Base-by-base conservation (phyloP, 495 filamentous ascomycete genomes). In the Parathielavia appendiculata region DNA sequence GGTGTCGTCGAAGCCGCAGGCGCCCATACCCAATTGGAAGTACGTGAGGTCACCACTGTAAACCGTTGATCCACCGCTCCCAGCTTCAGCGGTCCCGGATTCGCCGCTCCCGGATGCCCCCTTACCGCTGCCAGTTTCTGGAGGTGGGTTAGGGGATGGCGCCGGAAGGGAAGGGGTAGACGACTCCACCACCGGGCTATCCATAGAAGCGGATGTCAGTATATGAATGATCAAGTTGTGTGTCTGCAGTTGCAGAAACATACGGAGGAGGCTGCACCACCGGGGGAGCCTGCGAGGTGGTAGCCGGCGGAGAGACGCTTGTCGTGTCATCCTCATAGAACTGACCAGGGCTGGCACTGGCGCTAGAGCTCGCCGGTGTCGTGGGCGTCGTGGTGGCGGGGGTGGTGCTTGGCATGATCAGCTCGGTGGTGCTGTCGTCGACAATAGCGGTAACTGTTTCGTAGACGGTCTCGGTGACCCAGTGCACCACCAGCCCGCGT, bases 361-460 rank as follows among this genome's bases (percentile, higher is more conserved):
- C 12, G 41, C 22, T 53, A 7, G n/a, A 56, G n/a, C n/a, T 56
- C 34, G 58, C 54, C 6, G 56, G 11, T 12, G 54, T 39, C 22
- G 53, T 52, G 13, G 54, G 4, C n/a, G 62, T 36, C 1, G 69
- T 54, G 17, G 52, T 46, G 48, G 68, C 54, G 4, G 63, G 22
- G n/a, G 57, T 51, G 32, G 62, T 48, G 46, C 68, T 60, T 8
- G 77, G 71, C 26, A 62, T 48, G 60, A 77, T 62, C 36, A 64
- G 61, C 57, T 75, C 59, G 38, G 79, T 77, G 50, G 71, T 68
- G 36, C 66, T 70, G 22, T 73, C 70, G 51, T 76, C 75, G 43
- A 78, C 66, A 50, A 76, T 36, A 60, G 73, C 69, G 38, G 76
- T 80, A n/a, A 76, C 72, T n/a, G 73, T 69, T 63, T 80, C 68